Conservation (phyloP, 805 yeast genomes). For the Candida sonorensis region DNA sequence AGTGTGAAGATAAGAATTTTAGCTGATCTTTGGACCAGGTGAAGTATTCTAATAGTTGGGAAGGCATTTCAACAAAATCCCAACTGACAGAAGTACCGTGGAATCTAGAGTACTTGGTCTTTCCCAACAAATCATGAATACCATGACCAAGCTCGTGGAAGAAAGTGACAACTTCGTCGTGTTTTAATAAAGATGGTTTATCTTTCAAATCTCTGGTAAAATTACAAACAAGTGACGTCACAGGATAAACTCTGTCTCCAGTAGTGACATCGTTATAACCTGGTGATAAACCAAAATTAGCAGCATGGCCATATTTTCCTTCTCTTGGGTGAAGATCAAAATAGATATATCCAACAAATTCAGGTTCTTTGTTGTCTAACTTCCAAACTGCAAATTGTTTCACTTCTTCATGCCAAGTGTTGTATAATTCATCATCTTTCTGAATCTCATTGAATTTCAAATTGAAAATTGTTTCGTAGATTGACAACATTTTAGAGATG, state of each 20-base stretch:
- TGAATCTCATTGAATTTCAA: slow-evolving; percentile 54
- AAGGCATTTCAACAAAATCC: slow-evolving; percentile 90
- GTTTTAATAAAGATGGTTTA: slow-evolving; percentile 71
- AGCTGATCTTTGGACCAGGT: slow-evolving; percentile 69
- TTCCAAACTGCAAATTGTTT: slow-evolving; percentile 68
- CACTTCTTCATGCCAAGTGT: slow-evolving; percentile 77
- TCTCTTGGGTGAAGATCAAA: slow-evolving; percentile 81
- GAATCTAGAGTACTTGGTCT: slow-evolving; percentile 57
- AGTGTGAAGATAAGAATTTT: slow-evolving; percentile 57
- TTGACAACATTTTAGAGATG: slow-evolving; percentile 57
- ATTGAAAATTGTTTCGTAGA: slow-evolving; percentile 65
- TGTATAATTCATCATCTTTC: slow-evolving; percentile 26
- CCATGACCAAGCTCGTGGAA: slow-evolving; percentile 93
- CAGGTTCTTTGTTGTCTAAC: slow-evolving; percentile 44
- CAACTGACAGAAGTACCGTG: slow-evolving; percentile 74
- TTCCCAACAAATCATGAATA: slow-evolving; percentile 68
- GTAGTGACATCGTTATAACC: slow-evolving; percentile 43
- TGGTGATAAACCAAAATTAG: slow-evolving; percentile 63
- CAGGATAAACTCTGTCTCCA: slow-evolving; percentile 52
- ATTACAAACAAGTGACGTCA: slow-evolving; percentile 77
- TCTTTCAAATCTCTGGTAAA: slow-evolving; percentile 66
- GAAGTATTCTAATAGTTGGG: slow-evolving; percentile 86
- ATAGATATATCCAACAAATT: slow-evolving; percentile 71
- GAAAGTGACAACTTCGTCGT: slow-evolving; percentile 72
- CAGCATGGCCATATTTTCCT: slow-evolving; percentile 87